Base-by-base conservation (phyloP, 306 rosid genomes). In the Vigna nakashimae region DNA sequence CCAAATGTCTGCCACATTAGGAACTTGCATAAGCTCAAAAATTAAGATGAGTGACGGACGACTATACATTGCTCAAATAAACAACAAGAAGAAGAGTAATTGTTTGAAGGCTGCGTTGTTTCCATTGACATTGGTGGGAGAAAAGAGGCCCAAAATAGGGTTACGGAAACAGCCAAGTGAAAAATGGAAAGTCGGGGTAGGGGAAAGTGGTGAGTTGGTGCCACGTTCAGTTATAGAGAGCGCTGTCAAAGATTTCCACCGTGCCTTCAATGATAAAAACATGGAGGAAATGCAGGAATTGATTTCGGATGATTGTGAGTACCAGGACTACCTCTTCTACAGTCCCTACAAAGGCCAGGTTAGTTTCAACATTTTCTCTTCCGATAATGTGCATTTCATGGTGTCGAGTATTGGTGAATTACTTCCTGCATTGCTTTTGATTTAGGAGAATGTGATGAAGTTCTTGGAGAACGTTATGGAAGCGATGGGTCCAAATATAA, bases 241-340 rank as follows among this genome's bases (percentile, higher is more conserved):
- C 0, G 6, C 43, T 46, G 58, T 87, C 2, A 9, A 9, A 22
- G 68, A 71, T 0, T 90, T 88, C 83, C 82, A 90, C 71, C 1
- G 34, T 0, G 86, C 87, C 57, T 38, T 90, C 71, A 80, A 88
- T 36, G 20, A 24, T 2, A 74, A 77, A 69, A 64, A 88, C 45
- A 67, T 20, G 2, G 13, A 81, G 3, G 38, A 15, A 20, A 45
- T 90, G 64, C 68, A 77, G 38, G 74, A 80, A n/a, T 78, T 90
- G n/a, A 60, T 90, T 4, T 71, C 83, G 0, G 40, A 79, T 22
- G 20, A 81, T 1, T 84, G 84, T 64, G 81, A 65, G n/a, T 84
- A 74, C 68, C 72, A 77, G 32, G 90, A 90, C 42, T 64, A 83
- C 73, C 72, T 84, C 56, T 84, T 84, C 73, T 90, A 80, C 63